These are phyloP conservation scores for Eimeria acervulina DNA, from an alignment of 169 alveolate species.

Conservation along the genomic window DNA sequence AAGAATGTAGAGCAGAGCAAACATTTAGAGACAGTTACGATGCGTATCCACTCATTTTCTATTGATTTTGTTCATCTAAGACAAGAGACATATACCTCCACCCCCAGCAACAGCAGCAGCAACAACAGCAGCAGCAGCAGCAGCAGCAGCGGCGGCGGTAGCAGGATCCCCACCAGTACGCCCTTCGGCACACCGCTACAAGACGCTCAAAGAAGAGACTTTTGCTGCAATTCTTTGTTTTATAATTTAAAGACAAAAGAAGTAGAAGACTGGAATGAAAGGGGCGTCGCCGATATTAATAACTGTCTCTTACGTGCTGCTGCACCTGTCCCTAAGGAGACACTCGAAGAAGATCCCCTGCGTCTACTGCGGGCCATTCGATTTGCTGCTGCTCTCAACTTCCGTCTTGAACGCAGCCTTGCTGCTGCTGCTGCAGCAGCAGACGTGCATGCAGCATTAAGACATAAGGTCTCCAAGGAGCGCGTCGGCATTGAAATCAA, in stretches of 20 bases:
- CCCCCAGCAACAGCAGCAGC: slow-evolving; percentile 88
- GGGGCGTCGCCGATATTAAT: slow-evolving; percentile 91
- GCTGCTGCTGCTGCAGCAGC: slow-evolving; percentile 47
- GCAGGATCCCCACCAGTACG: slow-evolving; percentile 96
- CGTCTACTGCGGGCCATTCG: slow-evolving; percentile 98
- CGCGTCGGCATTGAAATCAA: slow-evolving; percentile 85
- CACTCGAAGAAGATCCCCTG: slow-evolving; percentile 99
- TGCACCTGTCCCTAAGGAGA: slow-evolving; percentile 96
- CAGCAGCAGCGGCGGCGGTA: too few relatives aligned
- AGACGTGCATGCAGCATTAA: slow-evolving; percentile 76
- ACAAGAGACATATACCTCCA: slow-evolving; percentile 95
- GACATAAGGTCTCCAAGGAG: slow-evolving; percentile 84
- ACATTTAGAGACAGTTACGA: slow-evolving; percentile 98
- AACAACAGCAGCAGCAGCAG: too few relatives aligned
- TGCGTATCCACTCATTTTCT: slow-evolving; percentile 88
- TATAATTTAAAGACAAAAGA: slow-evolving; percentile 95
- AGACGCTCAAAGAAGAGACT: slow-evolving; percentile 99
- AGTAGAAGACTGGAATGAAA: slow-evolving; percentile 98
- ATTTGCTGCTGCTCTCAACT: slow-evolving; percentile 91
- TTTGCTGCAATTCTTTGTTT: slow-evolving; percentile 98
- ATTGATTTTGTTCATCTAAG: slow-evolving; percentile 98
- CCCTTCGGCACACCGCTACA: slow-evolving; percentile 83
- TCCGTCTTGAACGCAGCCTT: neutral
- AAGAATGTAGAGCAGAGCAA: slow-evolving; percentile 97
- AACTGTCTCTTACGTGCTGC: slow-evolving; percentile 92